A percentile compares a stretch with the other conserved stretches of the same genome.
These are phyloP conservation scores for Pythium plurisporium DNA, from an alignment of 352 stramenopile genomes.

Conservation along the genomic window DNA sequence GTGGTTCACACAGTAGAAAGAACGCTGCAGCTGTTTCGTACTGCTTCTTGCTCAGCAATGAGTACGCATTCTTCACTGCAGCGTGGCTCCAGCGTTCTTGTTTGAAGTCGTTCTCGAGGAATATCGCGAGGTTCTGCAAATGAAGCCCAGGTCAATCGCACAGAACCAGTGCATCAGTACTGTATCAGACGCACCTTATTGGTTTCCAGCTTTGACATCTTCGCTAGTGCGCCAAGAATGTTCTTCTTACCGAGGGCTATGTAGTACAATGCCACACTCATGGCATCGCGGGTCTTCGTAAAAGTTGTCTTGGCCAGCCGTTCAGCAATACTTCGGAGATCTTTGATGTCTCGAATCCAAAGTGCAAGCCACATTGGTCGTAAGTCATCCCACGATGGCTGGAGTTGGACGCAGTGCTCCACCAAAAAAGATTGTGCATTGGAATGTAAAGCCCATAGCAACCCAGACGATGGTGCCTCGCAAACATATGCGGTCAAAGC, in stretches of 20 bases:
- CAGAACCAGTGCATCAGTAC: background rate
- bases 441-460: conserved; percentile 81
- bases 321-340: conserved; percentile 63
- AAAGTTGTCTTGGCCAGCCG: conserved; percentile 65
- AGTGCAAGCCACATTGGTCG: conserved; percentile 70
- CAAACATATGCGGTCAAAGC: conserved; percentile 22
- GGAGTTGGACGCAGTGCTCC: conserved; percentile 54
- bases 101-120: conserved; percentile 78
- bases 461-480: conserved; percentile 61
- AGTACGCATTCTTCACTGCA: conserved; percentile 95
- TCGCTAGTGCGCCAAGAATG: conserved; percentile 66
- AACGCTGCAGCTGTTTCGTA: conserved; percentile 89
- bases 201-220: conserved; percentile 61
- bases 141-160: background rate
- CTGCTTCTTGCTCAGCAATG: conserved; percentile 90
- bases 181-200: conserved; percentile 46
- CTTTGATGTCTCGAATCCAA: conserved; percentile 75
- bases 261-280: conserved; percentile 73
- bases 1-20: conserved; percentile 91
- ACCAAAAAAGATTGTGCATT: conserved; percentile 74
- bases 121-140: conserved; percentile 57
- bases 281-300: conserved; percentile 58
- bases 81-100: conserved; percentile 81
- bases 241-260: conserved; percentile 78
- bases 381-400: conserved; percentile 61